A percentile compares a stretch with the other conserved stretches of the same genome.
phyloP scores from a whole-genome alignment of 768 basidiomycete species.

The Epithele typhae region DNA sequence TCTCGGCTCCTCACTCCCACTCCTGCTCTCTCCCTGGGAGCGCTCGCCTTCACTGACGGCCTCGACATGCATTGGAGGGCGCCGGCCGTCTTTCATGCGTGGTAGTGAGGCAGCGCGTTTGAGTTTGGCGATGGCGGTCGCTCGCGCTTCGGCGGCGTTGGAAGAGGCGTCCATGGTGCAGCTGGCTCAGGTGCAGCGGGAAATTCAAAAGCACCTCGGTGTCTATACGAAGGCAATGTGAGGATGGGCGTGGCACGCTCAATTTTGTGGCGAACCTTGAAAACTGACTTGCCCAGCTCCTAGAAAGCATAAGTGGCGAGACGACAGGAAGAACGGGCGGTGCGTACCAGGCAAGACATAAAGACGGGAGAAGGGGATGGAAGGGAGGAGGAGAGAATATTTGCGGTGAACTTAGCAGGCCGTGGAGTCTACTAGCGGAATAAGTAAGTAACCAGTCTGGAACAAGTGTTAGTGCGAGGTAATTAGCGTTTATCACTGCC shows the following conservation, averaged over 20 bases:
- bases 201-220: slow-evolving; percentile 22
- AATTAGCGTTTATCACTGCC: too few relatives aligned
- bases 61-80: slow-evolving; percentile 83
- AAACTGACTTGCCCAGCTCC: slow-evolving; percentile 11
- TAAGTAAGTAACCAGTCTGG: too few relatives aligned
- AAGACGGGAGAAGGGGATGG: slow-evolving; percentile 6
- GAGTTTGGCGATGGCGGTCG: slow-evolving; percentile 83
- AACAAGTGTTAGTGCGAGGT: too few relatives aligned
- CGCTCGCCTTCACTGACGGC: slow-evolving; percentile 82
- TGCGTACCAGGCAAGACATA: slow-evolving; percentile 19
- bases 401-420: slow-evolving; percentile 11
- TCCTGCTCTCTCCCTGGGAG: slow-evolving; percentile 31
- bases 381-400: slow-evolving; percentile 4
- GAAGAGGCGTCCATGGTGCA: slow-evolving; percentile 35
- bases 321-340: too few relatives aligned
- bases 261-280: slow-evolving; percentile 10
- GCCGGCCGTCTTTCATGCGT: slow-evolving; percentile 84
- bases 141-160: slow-evolving; percentile 68
- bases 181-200: slow-evolving; percentile 15
- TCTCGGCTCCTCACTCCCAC: slow-evolving; percentile 34
- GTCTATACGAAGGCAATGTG: slow-evolving; percentile 20
- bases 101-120: slow-evolving; percentile 90
- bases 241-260: slow-evolving; percentile 15
- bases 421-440: too few relatives aligned
- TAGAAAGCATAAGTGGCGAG: too few relatives aligned